These are phyloP conservation scores for Trifolium subterraneum DNA, from an alignment of 306 rosid genomes.

Conservation along the genomic window DNA sequence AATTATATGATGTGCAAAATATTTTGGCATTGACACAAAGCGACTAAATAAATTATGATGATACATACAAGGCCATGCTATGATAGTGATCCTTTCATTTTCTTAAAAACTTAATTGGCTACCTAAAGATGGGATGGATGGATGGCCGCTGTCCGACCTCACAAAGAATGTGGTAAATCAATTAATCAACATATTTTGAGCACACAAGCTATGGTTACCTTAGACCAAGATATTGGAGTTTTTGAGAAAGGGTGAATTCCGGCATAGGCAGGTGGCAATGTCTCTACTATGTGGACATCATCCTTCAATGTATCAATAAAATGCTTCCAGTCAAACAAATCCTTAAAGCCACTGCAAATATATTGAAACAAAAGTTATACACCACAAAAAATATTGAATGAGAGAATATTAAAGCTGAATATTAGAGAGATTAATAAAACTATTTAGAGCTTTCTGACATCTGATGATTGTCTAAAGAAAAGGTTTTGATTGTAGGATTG, in stretches of 20 bases:
- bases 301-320: conserved; percentile 80
- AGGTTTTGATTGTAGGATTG: conserved; percentile 8
- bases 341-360: conserved; percentile 86
- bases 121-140: conserved; percentile 28
- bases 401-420: conserved; percentile 23
- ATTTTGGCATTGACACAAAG: conserved; percentile 26
- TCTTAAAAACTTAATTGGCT: conserved; percentile 25
- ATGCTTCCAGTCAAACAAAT: conserved; percentile 92
- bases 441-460: background rate
- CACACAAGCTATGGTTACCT: conserved; percentile 55
- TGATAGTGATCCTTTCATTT: conserved; percentile 15
- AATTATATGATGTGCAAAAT: conserved; percentile 19
- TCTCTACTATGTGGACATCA: conserved; percentile 85
- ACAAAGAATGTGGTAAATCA: conserved; percentile 28
- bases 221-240: conserved; percentile 96
- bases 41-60: conserved; percentile 29
- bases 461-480: conserved; percentile 17
- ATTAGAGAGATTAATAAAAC: conserved; percentile 19
- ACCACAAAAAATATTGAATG: conserved; percentile 25
- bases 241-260: conserved; percentile 75
- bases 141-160: conserved; percentile 30
- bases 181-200: conserved; percentile 18
- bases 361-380: conserved; percentile 33
- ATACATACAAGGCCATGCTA: conserved; percentile 12
- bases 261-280: conserved; percentile 70